Conservation (phyloP, 2,329 filamentous ascomycete species). For the Emydomyces testavorans region DNA sequence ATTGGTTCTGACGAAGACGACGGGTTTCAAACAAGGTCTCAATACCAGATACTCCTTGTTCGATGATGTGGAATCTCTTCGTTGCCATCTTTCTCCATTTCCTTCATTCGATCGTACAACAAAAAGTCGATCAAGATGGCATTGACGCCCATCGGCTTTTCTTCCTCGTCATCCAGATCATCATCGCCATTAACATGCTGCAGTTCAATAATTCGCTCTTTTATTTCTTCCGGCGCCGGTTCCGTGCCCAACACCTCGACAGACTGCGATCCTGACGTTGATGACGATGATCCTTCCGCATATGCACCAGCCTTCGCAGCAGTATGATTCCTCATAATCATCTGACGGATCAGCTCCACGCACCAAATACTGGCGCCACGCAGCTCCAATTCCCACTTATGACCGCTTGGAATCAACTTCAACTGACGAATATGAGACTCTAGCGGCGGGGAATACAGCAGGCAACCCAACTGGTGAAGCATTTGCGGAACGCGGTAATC, state of each 20-base stretch:
- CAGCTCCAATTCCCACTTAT: slow-evolving; percentile 73
- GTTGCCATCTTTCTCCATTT: slow-evolving; percentile 53
- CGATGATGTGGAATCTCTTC: slow-evolving; percentile 65
- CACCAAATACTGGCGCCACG: slow-evolving; percentile 94
- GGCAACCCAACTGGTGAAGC: slow-evolving; percentile 66
- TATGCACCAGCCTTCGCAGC: slow-evolving; percentile 37
- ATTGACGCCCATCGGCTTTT: slow-evolving; percentile 48
- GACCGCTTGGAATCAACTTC: slow-evolving; percentile 57
- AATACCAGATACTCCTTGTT: slow-evolving; percentile 93
- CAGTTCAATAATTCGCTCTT: background rate
- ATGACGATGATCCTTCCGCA: slow-evolving; percentile 8
- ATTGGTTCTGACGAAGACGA: too few species aligned
- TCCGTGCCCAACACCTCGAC: slow-evolving; percentile 6
- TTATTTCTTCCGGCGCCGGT: background rate
- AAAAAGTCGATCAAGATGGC: slow-evolving; percentile 96
- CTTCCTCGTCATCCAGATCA: slow-evolving; percentile 12
- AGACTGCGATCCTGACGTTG: slow-evolving; percentile 9
- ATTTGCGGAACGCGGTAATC: slow-evolving; percentile 97
- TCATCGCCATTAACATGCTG: slow-evolving; percentile 12
- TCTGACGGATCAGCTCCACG: slow-evolving; percentile 72
- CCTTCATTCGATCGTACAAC: slow-evolving; percentile 88
- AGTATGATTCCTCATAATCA: slow-evolving; percentile 65
- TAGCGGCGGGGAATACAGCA: slow-evolving; percentile 73
- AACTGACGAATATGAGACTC: slow-evolving; percentile 56
- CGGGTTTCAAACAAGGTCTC: slow-evolving; percentile 17